Conservation (phyloP, 129 eudicot species). For the Chrysanthemum makinoi region DNA sequence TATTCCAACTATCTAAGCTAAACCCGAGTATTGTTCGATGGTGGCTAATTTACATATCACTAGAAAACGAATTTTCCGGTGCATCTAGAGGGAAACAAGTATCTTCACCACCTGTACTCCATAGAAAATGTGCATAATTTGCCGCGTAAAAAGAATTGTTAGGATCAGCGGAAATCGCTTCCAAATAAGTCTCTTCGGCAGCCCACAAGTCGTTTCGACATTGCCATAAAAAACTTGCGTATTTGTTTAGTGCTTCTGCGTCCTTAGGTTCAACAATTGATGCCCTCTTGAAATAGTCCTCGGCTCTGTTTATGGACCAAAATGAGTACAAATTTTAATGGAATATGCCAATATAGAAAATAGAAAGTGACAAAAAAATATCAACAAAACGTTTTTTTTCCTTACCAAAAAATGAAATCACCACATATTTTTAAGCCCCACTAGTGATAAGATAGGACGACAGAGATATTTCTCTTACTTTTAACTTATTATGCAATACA, state of each 20-base stretch:
- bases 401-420: slow-evolving; percentile 24
- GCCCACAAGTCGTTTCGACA: slow-evolving; percentile 83
- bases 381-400: neutral
- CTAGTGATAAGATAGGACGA: neutral
- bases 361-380: slow-evolving; percentile 5
- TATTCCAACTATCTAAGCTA: slow-evolving; percentile 22
- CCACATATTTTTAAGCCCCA: slow-evolving; percentile 19
- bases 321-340: neutral
- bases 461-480: slow-evolving; percentile 4
- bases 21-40: neutral
- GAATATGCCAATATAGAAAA: neutral
- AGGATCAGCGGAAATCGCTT: slow-evolving; percentile 85
- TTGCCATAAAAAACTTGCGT: slow-evolving; percentile 81
- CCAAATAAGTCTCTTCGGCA: slow-evolving; percentile 85
- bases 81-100: slow-evolving; percentile 80
- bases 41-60: slow-evolving; percentile 16
- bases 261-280: slow-evolving; percentile 73
- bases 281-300: slow-evolving; percentile 85
- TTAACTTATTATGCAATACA: neutral
- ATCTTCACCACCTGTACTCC: slow-evolving; percentile 93
- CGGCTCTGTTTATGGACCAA: slow-evolving; percentile 58
- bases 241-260: slow-evolving; percentile 79
- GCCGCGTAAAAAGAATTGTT: slow-evolving; percentile 73
- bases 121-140: slow-evolving; percentile 81
- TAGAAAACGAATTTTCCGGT: slow-evolving; percentile 30